phyloP scores from a whole-genome alignment of 257 asterid species.

The Nemophila menziesii region DNA sequence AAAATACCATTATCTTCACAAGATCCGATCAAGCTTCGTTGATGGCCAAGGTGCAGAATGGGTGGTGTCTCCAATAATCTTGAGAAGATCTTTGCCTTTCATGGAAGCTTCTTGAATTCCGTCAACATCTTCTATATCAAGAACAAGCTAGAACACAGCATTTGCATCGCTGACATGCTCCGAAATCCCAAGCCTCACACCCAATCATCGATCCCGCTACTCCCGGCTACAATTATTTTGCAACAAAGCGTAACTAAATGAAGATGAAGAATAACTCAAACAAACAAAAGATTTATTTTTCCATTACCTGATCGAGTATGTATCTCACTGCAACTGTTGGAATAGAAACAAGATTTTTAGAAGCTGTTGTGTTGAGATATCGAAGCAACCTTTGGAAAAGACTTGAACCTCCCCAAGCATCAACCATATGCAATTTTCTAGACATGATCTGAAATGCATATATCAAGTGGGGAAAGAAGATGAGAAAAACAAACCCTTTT shows the following conservation, averaged over 20 bases:
- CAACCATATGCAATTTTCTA: conserved; percentile 62
- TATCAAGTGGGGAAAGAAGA: neutral
- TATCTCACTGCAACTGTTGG: conserved; percentile 80
- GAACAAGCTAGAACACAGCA: conserved; percentile 55
- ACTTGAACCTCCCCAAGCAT: conserved; percentile 98
- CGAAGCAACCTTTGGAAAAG: conserved; percentile 68
- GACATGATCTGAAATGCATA: neutral
- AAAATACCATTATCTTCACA: no score
- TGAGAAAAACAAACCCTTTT: conserved; percentile 46
- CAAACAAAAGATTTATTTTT: neutral
- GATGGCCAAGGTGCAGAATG: conserved; percentile 96
- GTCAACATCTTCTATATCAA: conserved; percentile 57
- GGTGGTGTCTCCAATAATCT: conserved; percentile 65
- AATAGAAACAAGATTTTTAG: conserved; percentile 71
- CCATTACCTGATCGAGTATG: conserved; percentile 64
- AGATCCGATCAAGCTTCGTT: no score
- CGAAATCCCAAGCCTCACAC: conserved; percentile 81
- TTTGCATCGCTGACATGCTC: conserved; percentile 64
- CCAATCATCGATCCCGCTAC: conserved; percentile 98
- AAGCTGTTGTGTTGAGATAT: conserved; percentile 53
- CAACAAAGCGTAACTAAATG: neutral
- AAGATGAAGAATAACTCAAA: neutral
- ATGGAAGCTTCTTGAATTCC: conserved; percentile 50
- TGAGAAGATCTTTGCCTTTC: conserved; percentile 73
- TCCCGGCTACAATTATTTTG: conserved; percentile 46